Evolutionary conservation across 352 stramenopile species (phyloP), one percentile per base, ranked within the genome.

Genomic region (Hyaloperonospora brassicae): DNA sequence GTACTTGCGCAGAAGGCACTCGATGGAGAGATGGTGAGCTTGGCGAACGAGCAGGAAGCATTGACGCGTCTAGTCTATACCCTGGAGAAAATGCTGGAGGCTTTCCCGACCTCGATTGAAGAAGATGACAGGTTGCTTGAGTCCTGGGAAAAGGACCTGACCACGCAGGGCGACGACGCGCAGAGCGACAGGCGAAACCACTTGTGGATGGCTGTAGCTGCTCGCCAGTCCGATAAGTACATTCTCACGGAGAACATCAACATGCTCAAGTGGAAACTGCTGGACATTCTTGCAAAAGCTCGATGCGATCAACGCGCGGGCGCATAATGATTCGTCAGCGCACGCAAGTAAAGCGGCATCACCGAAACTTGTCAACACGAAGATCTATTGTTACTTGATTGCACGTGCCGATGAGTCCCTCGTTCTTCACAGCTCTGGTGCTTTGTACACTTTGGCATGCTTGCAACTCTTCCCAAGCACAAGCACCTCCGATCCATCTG

Each of bases 251-350:
- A 83, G 55, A 87, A 79, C 44, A 73, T 88, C 36, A 59, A 76
- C 24, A 74, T 85, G 67, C 70, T 89, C 52, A 83, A 92, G 57
- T 84, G 73, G 71, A 76, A 79, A 44, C 54, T 87, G 34, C 60
- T 86, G 13, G 69, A 78, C 14, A 64, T 86, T 41, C 62, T 87
- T 7, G 68, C 68, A 58, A 73, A 57, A 59, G 62, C 40, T 65
- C 51, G 61, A 36, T 22, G 23, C 21, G 43, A 24, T 30, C 23
- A 58, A 31, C 31, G 52, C 21, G 38, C 52, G 31, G 30, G 8
- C n/a, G 52, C 34, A 47, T 22, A 9, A 34, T 8, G 17, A 17
- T 34, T 34, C 27, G 27, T 34, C 27, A 34, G 8, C 27, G 27
- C 27, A 9, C 8, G 27, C 4, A 9, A 8, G 4, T 9, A 34